A percentile compares a stretch with the other conserved stretches of the same genome.
Evolutionary conservation across 2,329 filamentous ascomycete species (phyloP).

Genomic region (Plectosphaerella plurivora): DNA sequence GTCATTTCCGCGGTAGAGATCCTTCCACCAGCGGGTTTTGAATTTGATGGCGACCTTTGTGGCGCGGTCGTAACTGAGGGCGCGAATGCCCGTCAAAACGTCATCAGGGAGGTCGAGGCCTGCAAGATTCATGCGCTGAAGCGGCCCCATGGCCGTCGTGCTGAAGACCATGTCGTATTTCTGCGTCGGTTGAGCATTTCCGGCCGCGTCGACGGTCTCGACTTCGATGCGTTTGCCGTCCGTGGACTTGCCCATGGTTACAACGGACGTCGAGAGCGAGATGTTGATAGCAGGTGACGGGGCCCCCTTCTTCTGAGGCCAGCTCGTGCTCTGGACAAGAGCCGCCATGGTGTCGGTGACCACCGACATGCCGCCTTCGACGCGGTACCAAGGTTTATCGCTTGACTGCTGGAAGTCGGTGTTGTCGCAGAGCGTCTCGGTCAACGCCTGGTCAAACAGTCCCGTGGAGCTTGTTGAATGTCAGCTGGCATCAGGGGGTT

Average conservation of each 20-base stretch:
- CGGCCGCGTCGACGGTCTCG: background rate
- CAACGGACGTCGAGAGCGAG: background rate
- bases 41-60: conserved; percentile 31
- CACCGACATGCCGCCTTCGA: conserved; percentile 23
- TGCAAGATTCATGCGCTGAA: conserved; percentile 22
- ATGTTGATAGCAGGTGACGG: background rate
- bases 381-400: conserved; percentile 18
- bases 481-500: conserved; percentile 14
- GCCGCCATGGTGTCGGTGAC: conserved; percentile 22
- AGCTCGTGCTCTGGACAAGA: conserved; percentile 9
- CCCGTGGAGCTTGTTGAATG: conserved; percentile 17
- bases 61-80: conserved; percentile 21
- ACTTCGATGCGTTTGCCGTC: background rate
- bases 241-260: background rate
- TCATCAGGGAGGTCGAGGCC: background rate
- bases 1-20: background rate
- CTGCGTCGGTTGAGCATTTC: background rate
- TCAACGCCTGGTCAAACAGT: conserved; percentile 28
- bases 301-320: background rate
- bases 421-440: conserved; percentile 26
- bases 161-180: conserved; percentile 21
- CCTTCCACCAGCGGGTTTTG: conserved; percentile 23
- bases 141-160: conserved; percentile 18
- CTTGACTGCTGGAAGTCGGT: conserved; percentile 21
- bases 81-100: conserved; percentile 16